Evolutionary conservation across 1,284 basidiomycete genomes (phyloP), one percentile per base, ranked within the genome.

Genomic region (Rugosomyces carneus): DNA sequence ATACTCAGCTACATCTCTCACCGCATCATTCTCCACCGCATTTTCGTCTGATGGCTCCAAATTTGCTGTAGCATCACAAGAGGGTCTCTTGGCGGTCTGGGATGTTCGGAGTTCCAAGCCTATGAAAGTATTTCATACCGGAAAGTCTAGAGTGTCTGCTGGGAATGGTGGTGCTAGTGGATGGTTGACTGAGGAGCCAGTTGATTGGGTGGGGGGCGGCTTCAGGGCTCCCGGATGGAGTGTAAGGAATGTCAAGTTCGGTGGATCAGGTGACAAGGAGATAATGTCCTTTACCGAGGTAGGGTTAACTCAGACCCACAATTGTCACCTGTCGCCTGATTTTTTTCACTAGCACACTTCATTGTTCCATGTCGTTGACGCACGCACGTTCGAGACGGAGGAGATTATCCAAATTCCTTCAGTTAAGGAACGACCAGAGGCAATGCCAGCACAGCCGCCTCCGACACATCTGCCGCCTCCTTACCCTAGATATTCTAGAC

Each of bases 231-330:
- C 85, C 0, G 83, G 83, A 0, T 89, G 86, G 78, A 85, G 87
- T 46, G 83, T 84, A 16, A 67, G 89, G 43, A 84, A 73, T 48
- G 75, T 92, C 56, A 89, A 89, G 60, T 92, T 92, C 63, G 81
- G 81, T 45, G 67, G 76, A 43, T 62, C 62, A 21, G 73, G 76
- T 26, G 52, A 49, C 34, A 71, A 67, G 53, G 87, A 90, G 60
- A 63, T 89, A 3, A 76, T 92, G 74, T 78, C 77, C 0, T 92
- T 90, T 63, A 87, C 89, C n/a, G 89, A 91, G 76, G 86, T 88
- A 50, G 43, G 76, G 56, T 46, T 11, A 31, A 31, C 3, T 10
- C 13, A 10, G 29, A 31, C 11, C 29, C 29, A 31, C 29, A 8
- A 11, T 10, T n/a, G 6, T 31, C 24, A 5, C 24, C 13, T 11